Conservation (phyloP, 352 stramenopile species). For the Globisporangium okanoganense region DNA sequence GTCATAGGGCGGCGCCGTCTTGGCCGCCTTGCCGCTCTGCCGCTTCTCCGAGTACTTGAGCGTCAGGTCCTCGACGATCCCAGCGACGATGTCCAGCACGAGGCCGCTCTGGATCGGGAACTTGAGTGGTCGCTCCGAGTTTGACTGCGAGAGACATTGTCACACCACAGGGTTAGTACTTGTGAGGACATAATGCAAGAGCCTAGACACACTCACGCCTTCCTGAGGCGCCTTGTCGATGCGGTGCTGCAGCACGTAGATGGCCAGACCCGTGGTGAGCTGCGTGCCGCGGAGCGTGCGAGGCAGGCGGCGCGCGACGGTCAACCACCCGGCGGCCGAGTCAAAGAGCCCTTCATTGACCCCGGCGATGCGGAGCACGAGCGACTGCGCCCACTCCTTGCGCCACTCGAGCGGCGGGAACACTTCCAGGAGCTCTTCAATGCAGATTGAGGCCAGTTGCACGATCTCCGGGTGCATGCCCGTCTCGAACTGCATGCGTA, state of each 20-base stretch:
- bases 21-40: slow-evolving; percentile 29
- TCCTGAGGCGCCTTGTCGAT: slow-evolving; percentile 57
- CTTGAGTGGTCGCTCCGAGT: slow-evolving; percentile 68
- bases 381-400: slow-evolving; percentile 65
- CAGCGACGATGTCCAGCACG: slow-evolving; percentile 75
- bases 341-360: slow-evolving; percentile 77
- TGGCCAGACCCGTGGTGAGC: slow-evolving; percentile 65
- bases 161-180: background rate
- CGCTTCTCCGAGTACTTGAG: slow-evolving; percentile 60
- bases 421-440: slow-evolving; percentile 75
- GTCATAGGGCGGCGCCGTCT: slow-evolving; percentile 50
- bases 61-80: slow-evolving; percentile 77
- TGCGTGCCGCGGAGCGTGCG: slow-evolving; percentile 70
- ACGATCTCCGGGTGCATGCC: slow-evolving; percentile 73
- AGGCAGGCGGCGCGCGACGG: slow-evolving; percentile 64
- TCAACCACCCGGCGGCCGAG: slow-evolving; percentile 68
- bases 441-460: slow-evolving; percentile 70
- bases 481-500: slow-evolving; percentile 83
- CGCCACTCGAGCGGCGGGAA: slow-evolving; percentile 69
- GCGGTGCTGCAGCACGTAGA: slow-evolving; percentile 80
- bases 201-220: slow-evolving; percentile 24
- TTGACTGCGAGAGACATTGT: slow-evolving; percentile 16
- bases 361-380: slow-evolving; percentile 76
- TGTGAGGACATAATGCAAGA: too few relatives aligned
- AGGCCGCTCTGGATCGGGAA: slow-evolving; percentile 75